phyloP scores from a whole-genome alignment of 345 rosid genomes.

The Lepidium sativum region DNA sequence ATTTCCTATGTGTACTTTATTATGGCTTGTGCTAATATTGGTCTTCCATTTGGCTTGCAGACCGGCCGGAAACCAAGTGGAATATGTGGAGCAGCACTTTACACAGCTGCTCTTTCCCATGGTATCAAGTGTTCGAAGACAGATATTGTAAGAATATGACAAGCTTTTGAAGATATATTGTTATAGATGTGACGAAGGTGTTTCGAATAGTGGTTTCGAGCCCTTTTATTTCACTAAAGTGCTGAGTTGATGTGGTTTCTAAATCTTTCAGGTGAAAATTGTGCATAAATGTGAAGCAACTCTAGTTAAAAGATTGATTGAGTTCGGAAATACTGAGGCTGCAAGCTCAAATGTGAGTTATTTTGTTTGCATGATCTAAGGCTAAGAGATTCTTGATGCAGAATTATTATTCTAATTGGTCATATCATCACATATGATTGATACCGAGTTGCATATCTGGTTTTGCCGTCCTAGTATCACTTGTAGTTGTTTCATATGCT shows the following conservation, averaged over 20 bases:
- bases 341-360: constrained; percentile 67
- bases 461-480: too few relatives aligned
- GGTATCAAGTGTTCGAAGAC: constrained; percentile 54
- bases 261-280: constrained; percentile 34
- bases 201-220: neutral
- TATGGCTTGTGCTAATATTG: neutral
- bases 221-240: neutral
- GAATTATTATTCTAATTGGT: neutral
- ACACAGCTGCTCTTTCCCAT: constrained; percentile 72
- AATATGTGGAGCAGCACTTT: constrained; percentile 90
- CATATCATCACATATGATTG: neutral
- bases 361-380: neutral
- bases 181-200: neutral
- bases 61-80: constrained; percentile 98
- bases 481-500: too few relatives aligned
- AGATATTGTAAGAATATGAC: constrained; percentile 54
- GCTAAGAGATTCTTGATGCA: too few relatives aligned
- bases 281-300: constrained; percentile 88
- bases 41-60: constrained; percentile 31
- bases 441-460: too few relatives aligned
- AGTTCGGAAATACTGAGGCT: constrained; percentile 76
- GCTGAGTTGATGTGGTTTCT: constrained; percentile 11
- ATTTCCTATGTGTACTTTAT: neutral
- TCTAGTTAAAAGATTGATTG: constrained; percentile 68
- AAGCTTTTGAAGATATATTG: neutral